Percentiles rank a stretch among this genome's conserved stretches.
phyloP scores from a whole-genome alignment of 163 green algal species.

The Coccomyxa subellipsoidea region DNA sequence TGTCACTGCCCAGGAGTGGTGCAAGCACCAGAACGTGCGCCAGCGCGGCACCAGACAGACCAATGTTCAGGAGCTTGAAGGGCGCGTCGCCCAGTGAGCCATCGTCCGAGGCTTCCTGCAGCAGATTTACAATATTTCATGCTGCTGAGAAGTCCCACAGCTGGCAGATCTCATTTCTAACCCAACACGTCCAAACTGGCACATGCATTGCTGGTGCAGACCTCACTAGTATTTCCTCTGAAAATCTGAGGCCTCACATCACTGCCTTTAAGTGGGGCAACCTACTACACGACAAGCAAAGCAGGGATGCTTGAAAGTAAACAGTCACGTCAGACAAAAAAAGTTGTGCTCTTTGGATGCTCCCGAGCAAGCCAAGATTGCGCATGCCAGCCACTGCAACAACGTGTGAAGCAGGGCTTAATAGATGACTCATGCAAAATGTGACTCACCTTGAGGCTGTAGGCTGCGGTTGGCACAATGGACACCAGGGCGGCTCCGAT shows the following conservation, averaged over 20 bases:
- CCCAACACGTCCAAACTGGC: no score
- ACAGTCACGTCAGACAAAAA: no score
- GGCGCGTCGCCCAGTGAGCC: conserved; percentile 4
- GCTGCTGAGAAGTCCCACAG: neutral
- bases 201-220: no score
- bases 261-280: no score
- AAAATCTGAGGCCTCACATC: no score
- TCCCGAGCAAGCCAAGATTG: neutral
- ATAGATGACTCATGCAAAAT: neutral
- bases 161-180: neutral
- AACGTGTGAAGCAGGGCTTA: neutral
- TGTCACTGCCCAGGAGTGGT: conserved; percentile 12
- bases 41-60: conserved; percentile 11
- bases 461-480: conserved; percentile 32
- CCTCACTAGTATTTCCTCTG: no score
- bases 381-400: neutral
- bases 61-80: conserved; percentile 26
- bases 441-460: conserved; percentile 30
- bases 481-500: conserved; percentile 36
- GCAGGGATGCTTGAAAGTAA: no score
- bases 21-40: conserved; percentile 18
- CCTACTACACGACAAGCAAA: no score
- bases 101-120: conserved; percentile 22
- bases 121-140: neutral
- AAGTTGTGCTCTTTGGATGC: neutral